Conservation (phyloP, 2,329 filamentous ascomycete species). For the Dothistroma septosporum region DNA sequence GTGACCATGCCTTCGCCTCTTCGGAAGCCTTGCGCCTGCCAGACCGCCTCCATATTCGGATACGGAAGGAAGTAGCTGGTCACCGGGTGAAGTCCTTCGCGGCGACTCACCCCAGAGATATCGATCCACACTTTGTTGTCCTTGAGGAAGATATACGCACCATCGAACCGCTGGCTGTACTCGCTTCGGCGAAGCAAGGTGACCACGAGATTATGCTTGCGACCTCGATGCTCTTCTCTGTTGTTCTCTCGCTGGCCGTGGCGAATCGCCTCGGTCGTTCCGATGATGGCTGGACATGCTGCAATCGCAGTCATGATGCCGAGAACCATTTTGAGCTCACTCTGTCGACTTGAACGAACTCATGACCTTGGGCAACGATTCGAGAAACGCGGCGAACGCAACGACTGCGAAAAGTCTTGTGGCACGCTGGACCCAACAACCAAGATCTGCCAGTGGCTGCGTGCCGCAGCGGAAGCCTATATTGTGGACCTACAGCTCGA, state of each 20-base stretch:
- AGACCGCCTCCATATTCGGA: conserved; percentile 39
- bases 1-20: conserved; percentile 44
- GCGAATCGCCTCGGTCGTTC: conserved; percentile 35
- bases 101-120: conserved; percentile 13
- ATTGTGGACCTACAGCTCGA: background rate
- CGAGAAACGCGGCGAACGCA: background rate
- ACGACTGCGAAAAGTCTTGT: background rate
- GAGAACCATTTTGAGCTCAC: conserved; percentile 25
- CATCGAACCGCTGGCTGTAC: conserved; percentile 29
- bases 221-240: conserved; percentile 33
- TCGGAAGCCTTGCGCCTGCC: conserved; percentile 32
- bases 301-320: conserved; percentile 33
- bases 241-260: conserved; percentile 29
- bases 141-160: conserved; percentile 29
- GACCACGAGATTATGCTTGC: conserved; percentile 32
- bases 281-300: conserved; percentile 34
- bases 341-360: background rate
- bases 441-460: background rate
- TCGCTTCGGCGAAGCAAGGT: conserved; percentile 24
- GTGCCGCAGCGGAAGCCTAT: background rate
- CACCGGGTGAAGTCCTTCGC: conserved; percentile 38
- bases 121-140: conserved; percentile 43
- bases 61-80: conserved; percentile 49
- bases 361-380: background rate
- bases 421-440: background rate